These are phyloP conservation scores for Botryosphaeria agaves DNA, from an alignment of 2,329 filamentous ascomycete species.

Conservation along the genomic window DNA sequence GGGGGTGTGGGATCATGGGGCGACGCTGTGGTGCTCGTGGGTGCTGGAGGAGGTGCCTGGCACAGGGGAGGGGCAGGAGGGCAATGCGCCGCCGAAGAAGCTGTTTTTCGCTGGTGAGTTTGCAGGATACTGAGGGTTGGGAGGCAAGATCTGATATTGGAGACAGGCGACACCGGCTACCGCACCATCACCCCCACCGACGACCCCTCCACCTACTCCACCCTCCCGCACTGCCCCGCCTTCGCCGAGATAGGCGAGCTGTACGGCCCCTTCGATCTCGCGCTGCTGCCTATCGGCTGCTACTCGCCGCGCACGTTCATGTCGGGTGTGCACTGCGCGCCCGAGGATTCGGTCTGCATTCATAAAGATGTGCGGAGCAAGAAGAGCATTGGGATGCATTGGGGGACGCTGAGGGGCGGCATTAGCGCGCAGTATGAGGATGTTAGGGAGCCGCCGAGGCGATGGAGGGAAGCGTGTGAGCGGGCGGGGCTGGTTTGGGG, in stretches of 20 bases:
- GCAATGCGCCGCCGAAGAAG: constrained; percentile 10
- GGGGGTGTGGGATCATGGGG: constrained; percentile 19
- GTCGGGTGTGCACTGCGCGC: constrained; percentile 27
- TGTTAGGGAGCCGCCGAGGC: constrained; percentile 27
- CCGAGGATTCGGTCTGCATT: constrained; percentile 29
- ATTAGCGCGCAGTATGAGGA: constrained; percentile 29
- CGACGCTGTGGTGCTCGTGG: constrained; percentile 32
- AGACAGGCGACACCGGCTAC: constrained; percentile 30
- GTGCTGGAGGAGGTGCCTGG: constrained; percentile 15
- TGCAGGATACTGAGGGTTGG: neutral
- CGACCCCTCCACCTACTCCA: constrained; percentile 16
- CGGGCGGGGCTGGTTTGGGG: constrained; percentile 22
- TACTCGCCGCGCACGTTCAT: constrained; percentile 27
- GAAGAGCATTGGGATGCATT: constrained; percentile 34
- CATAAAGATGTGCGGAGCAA: constrained; percentile 28
- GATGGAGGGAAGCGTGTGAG: constrained; percentile 27
- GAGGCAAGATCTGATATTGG: neutral
- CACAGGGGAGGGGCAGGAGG: neutral
- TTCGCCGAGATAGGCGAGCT: constrained; percentile 29
- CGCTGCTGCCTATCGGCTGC: constrained; percentile 30
- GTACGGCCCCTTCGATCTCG: constrained; percentile 31
- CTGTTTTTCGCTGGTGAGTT: constrained; percentile 23
- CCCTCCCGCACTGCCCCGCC: constrained; percentile 27
- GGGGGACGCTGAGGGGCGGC: constrained; percentile 28
- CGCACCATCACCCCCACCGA: constrained; percentile 15